phyloP scores from a whole-genome alignment of 2,329 filamentous ascomycete genomes.

The Cladosporium sp. region DNA sequence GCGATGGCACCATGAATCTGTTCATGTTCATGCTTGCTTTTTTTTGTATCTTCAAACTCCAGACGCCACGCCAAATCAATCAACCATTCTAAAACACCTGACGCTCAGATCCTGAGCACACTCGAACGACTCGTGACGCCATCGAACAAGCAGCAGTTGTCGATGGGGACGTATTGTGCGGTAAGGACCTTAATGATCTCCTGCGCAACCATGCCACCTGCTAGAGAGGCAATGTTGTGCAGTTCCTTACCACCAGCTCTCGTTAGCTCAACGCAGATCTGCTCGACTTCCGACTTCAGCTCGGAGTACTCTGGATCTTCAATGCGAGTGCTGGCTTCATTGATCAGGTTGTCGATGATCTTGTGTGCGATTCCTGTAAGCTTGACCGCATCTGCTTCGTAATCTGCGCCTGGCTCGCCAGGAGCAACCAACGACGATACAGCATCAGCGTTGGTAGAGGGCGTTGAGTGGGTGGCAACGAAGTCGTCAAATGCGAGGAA shows the following conservation, averaged over 20 bases:
- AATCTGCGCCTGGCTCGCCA: constrained; percentile 38
- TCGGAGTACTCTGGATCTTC: constrained; percentile 47
- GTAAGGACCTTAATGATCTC: constrained; percentile 89
- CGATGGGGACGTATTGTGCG: constrained; percentile 66
- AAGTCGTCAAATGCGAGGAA: constrained; percentile 56
- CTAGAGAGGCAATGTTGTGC: constrained; percentile 86
- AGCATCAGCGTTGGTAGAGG: constrained; percentile 32
- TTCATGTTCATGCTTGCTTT: not conserved
- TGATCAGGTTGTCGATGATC: constrained; percentile 46
- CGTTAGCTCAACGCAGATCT: constrained; percentile 53
- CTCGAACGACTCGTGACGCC: constrained; percentile 58
- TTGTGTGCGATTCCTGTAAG: constrained; percentile 47
- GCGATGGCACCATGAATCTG: not conserved
- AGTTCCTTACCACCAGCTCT: constrained; percentile 82
- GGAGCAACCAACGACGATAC: constrained; percentile 40
- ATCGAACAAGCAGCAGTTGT: constrained; percentile 66
- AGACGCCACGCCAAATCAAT: constrained; percentile 4
- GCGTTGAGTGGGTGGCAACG: constrained; percentile 41
- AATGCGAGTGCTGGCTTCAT: constrained; percentile 43
- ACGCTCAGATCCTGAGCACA: constrained; percentile 29
- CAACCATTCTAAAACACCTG: not conserved
- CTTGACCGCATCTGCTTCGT: constrained; percentile 43
- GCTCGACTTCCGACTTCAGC: constrained; percentile 40
- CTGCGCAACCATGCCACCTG: constrained; percentile 92
- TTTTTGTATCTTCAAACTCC: not conserved